A percentile compares a stretch with the other conserved stretches of the same genome.
These are phyloP conservation scores for Leucogyrophana mollusca DNA, from an alignment of 768 basidiomycete species.

Conservation along the genomic window DNA sequence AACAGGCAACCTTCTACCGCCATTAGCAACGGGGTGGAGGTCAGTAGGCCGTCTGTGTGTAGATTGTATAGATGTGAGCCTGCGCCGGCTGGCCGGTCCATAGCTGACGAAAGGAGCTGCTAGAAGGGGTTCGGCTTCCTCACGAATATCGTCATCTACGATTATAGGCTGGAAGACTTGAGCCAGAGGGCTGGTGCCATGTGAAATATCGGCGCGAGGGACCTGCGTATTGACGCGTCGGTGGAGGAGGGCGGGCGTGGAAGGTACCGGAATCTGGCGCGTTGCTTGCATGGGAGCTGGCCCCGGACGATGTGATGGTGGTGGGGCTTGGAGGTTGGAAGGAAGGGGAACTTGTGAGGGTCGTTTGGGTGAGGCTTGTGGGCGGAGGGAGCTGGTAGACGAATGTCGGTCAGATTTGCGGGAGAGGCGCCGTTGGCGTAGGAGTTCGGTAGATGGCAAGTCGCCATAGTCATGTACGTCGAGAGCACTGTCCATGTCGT, in stretches of 20 bases:
- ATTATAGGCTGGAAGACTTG: conserved; percentile 71
- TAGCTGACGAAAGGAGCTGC: conserved; percentile 31
- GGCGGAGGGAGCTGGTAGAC: conserved; percentile 26
- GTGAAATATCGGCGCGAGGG: conserved; percentile 23
- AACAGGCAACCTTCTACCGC: conserved; percentile 8
- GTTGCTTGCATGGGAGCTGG: conserved; percentile 6
- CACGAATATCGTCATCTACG: conserved; percentile 45
- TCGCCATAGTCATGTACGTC: conserved; percentile 43
- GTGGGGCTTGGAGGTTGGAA: background rate
- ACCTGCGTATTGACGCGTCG: conserved; percentile 18
- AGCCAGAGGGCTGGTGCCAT: conserved; percentile 63
- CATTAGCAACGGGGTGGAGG: conserved; percentile 1
- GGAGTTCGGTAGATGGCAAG: conserved; percentile 19
- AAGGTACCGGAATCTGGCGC: conserved; percentile 8
- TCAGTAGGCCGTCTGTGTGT: conserved; percentile 14
- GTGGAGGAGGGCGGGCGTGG: conserved; percentile 15
- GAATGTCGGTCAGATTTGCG: conserved; percentile 29
- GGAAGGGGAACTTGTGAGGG: conserved; percentile 6
- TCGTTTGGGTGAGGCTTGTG: conserved; percentile 15
- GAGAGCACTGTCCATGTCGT: conserved; percentile 59
- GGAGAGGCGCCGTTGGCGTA: conserved; percentile 29
- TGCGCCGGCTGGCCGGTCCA: conserved; percentile 38
- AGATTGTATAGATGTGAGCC: conserved; percentile 34
- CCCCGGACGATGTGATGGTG: conserved; percentile 6
- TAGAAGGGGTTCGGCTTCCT: conserved; percentile 26